Conservation (phyloP, 306 rosid species). For the Mucuna pruriens region DNA sequence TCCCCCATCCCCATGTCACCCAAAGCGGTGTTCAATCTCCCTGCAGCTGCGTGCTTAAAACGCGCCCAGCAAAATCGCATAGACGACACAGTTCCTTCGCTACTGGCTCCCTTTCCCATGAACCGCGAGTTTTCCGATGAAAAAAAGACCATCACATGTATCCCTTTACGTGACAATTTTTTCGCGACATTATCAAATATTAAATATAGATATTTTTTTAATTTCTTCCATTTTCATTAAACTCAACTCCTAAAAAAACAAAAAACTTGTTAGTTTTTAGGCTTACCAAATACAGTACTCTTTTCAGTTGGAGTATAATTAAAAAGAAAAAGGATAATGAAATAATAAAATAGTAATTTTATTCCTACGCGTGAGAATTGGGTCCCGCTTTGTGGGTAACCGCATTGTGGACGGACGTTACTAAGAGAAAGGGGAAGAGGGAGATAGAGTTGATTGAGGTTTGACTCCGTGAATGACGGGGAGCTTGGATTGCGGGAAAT, state of each 20-base stretch:
- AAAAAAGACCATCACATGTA: background rate
- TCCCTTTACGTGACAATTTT: too few relatives aligned
- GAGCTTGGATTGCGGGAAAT: slow-evolving; percentile 14
- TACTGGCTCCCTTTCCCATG: background rate
- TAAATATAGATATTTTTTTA: too few relatives aligned
- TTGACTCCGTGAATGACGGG: slow-evolving; percentile 41
- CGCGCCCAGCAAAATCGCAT: background rate
- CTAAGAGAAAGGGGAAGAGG: background rate
- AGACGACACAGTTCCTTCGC: slow-evolving; percentile 25
- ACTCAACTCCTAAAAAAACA: too few relatives aligned
- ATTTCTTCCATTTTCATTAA: too few relatives aligned
- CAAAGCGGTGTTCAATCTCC: background rate
- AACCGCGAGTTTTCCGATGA: background rate
- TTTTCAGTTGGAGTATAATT: background rate
- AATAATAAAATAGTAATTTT: background rate
- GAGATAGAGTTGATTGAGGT: background rate
- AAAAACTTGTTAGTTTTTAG: too few relatives aligned
- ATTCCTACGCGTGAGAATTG: slow-evolving; percentile 25
- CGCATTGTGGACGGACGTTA: slow-evolving; percentile 22
- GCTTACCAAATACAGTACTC: background rate
- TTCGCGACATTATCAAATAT: too few relatives aligned
- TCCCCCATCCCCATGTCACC: background rate
- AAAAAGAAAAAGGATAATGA: background rate
- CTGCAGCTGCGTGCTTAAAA: background rate
- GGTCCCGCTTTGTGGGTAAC: slow-evolving; percentile 23